Percentiles rank a stretch among this genome's conserved stretches.
phyloP scores from a whole-genome alignment of 1,284 basidiomycete species.

The Leucoagaricus sp. region DNA sequence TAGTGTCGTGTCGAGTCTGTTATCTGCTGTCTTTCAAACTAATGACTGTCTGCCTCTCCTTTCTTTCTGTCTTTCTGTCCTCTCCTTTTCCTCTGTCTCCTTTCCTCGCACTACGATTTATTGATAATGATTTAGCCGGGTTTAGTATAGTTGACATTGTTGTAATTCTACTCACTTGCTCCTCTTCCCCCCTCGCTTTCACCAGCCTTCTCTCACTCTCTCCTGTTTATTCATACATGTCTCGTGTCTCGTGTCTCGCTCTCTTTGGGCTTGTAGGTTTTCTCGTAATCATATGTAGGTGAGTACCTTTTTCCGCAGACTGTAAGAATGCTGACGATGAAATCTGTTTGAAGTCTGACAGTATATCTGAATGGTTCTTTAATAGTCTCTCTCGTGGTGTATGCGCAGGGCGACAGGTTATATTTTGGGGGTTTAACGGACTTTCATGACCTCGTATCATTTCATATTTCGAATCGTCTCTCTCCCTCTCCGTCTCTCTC shows the following conservation, averaged over 20 bases:
- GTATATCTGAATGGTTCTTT: constrained; percentile 1
- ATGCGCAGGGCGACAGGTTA: neutral
- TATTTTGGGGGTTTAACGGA: neutral
- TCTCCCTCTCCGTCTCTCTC: neutral
- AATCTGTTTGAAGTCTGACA: neutral
- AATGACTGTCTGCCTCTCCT: neutral
- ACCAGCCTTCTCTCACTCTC: neutral
- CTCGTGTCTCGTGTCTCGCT: too few species aligned
- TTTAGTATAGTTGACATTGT: constrained; percentile 8
- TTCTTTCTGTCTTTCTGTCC: neutral
- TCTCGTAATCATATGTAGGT: constrained; percentile 3
- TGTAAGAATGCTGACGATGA: neutral
- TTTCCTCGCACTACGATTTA: neutral
- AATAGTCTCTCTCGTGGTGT: neutral
- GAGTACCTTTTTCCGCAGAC: neutral
- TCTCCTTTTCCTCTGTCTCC: neutral
- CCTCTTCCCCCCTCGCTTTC: neutral
- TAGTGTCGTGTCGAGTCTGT: too few species aligned
- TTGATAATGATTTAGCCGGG: neutral
- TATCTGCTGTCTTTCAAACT: neutral
- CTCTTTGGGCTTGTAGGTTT: neutral
- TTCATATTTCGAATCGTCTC: neutral
- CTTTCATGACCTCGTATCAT: neutral
- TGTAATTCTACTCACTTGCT: neutral
- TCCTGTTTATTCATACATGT: neutral